Conservation (phyloP, 2,329 filamentous ascomycete species). For the Colletotrichum viniferum region DNA sequence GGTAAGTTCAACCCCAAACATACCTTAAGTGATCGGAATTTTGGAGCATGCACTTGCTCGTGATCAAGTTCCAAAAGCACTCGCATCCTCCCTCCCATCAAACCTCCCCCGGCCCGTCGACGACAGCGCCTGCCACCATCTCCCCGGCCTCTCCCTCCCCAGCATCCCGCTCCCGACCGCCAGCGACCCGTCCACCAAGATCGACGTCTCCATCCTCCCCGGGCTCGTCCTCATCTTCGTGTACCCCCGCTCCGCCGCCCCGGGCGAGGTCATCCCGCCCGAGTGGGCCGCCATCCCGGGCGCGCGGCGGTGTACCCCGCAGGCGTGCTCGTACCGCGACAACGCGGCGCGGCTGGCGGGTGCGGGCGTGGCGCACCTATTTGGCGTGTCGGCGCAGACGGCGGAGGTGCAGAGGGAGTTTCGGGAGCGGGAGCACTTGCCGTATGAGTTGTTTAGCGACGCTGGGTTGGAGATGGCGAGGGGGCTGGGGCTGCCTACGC, state of each 20-base stretch:
- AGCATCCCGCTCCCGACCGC: neutral
- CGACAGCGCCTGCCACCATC: neutral
- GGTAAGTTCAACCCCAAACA: neutral
- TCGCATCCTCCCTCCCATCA: neutral
- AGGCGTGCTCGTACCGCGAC: neutral
- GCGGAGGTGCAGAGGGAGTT: neutral
- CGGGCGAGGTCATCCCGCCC: neutral
- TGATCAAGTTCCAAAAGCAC: neutral
- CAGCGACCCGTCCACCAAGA: neutral
- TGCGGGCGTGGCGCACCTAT: neutral
- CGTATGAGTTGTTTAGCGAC: neutral
- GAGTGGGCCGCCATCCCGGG: neutral
- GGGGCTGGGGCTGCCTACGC: neutral
- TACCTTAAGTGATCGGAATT: no score
- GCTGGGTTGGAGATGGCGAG: neutral
- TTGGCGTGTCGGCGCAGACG: neutral
- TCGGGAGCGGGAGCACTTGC: neutral
- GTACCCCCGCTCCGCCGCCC: neutral
- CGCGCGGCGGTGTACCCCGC: neutral
- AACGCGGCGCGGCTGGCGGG: neutral
- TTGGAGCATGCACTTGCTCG: neutral
- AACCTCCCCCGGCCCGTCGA: neutral
- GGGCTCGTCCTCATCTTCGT: fast-evolving
- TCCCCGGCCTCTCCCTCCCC: fast-evolving
- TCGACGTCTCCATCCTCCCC: neutral